These are phyloP conservation scores for Aureobasidium lini DNA, from an alignment of 2,329 filamentous ascomycete genomes.

Conservation along the genomic window DNA sequence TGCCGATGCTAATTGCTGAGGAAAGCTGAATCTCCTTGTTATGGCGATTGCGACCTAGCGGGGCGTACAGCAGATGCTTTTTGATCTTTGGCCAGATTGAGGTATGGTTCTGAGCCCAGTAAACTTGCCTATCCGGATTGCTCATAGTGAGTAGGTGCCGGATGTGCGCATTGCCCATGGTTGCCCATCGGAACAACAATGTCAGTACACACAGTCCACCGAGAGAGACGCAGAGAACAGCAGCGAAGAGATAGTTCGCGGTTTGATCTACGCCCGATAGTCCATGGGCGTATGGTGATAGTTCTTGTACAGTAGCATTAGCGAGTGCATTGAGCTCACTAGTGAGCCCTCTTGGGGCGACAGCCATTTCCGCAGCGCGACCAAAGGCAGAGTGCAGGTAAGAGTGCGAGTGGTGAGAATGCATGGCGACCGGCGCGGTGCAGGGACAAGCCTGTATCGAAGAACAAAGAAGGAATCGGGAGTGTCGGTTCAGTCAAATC, in stretches of 20 bases:
- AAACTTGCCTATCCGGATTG: constrained; percentile 34
- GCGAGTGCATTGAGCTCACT: constrained; percentile 15
- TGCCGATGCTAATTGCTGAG: constrained; percentile 62
- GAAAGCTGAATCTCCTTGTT: constrained; percentile 67
- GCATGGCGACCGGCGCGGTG: constrained; percentile 17
- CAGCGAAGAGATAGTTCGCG: constrained; percentile 40
- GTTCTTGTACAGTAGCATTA: constrained; percentile 14
- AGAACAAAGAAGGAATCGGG: constrained; percentile 8
- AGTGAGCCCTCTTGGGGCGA: constrained; percentile 9
- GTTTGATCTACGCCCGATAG: constrained; percentile 41
- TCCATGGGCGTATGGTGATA: constrained; percentile 33
- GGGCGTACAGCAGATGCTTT: constrained; percentile 61
- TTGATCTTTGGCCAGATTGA: constrained; percentile 50
- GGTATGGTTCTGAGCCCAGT: constrained; percentile 40
- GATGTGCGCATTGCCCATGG: constrained; percentile 37
- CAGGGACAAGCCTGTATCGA: background rate
- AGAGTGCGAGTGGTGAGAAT: constrained; percentile 16
- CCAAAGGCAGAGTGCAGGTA: constrained; percentile 13
- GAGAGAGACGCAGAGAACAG: constrained; percentile 34
- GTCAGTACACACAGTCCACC: constrained; percentile 30
- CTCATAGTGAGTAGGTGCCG: constrained; percentile 40
- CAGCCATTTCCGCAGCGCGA: constrained; percentile 7
- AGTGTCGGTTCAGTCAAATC: constrained; percentile 13
- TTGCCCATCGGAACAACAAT: constrained; percentile 34
- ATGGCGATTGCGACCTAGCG: constrained; percentile 66